Evolutionary conservation across 441 rosid genomes (phyloP).

Genomic region (Adansonia madagascariensis): DNA sequence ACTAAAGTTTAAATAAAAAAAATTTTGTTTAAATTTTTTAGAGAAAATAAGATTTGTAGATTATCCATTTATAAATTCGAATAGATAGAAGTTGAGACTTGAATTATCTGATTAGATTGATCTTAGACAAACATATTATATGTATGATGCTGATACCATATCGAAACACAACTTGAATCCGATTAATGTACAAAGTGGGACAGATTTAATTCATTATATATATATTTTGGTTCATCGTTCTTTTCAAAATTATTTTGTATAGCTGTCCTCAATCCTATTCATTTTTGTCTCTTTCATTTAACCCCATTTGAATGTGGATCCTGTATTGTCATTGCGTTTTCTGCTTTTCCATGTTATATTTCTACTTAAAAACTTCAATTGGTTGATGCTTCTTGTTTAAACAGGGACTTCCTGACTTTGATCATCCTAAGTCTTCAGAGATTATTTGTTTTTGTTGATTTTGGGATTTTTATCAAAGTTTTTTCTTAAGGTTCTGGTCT

Average conservation of each 20-base stretch:
- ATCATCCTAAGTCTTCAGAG: neutral
- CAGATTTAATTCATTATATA: neutral
- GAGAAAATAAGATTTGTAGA: too few relatives aligned
- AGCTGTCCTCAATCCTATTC: too few relatives aligned
- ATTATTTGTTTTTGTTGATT: neutral
- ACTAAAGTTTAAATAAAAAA: too few relatives aligned
- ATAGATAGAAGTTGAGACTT: too few relatives aligned
- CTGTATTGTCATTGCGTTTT: neutral
- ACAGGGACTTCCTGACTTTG: neutral
- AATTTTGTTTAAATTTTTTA: too few relatives aligned
- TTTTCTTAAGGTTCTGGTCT: neutral
- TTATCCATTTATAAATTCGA: too few relatives aligned
- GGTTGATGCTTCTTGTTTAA: neutral
- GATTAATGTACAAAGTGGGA: neutral
- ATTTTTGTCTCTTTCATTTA: too few relatives aligned
- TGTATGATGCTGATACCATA: too few relatives aligned
- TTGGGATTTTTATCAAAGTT: neutral
- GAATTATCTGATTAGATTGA: too few relatives aligned
- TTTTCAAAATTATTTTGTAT: conserved; percentile 9
- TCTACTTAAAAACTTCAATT: neutral
- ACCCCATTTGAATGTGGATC: too few relatives aligned
- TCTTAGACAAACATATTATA: too few relatives aligned
- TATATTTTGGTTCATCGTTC: neutral
- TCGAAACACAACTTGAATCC: too few relatives aligned
- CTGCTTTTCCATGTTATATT: conserved; percentile 22